Evolutionary conservation across 1,284 basidiomycete species (phyloP), one percentile per base, ranked within the genome.

Genomic region (Xerocomus nothofagi): DNA sequence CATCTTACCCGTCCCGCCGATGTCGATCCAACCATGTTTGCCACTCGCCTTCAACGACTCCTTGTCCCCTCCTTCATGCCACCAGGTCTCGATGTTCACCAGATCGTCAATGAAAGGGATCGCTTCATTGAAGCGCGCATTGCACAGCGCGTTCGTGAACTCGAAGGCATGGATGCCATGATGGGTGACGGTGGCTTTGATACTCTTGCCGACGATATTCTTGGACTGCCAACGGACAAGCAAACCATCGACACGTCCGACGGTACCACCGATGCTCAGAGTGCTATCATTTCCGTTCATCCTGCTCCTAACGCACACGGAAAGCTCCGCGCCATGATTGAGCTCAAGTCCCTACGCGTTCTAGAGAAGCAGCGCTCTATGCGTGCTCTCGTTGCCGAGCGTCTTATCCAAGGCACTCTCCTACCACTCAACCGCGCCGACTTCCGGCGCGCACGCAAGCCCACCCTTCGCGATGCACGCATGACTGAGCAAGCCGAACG

Each of bases 31-130:
- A 63, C 76, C 24, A 68, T 83, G 49, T 83, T 81, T 58, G 80
- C 82, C 0, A 85, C 86, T 32, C 84, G 86, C 47, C 78, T 91
- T 40, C 91, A 95, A 67, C 80, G 88, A 6, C 79, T 93, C 31
- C 75, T 97, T 39, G 78, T 98, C 32, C 94, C 95, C 6, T 91
- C 91, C 12, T 74, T 98, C 55, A 90, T 93, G 80, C 97, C 97
- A 0, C 73, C 78, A n/a, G 96, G 97, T 15, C 82, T 99, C 15
- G 96, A 99, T 67, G 91, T 94, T 1, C 88, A 94, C 57, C 82
- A 93, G 53, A 77, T 98, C 54, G 78, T 96, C 62, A 87, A 91
- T 55, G 96, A 99, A 71, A 84, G 96, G 24, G 93, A 98, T 61
- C 81, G 90, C 8, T 96, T 86, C 67, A 84, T 98, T 48, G 90